Evolutionary conservation across 768 basidiomycete genomes (phyloP).

Genomic region (Serendipita sp.): DNA sequence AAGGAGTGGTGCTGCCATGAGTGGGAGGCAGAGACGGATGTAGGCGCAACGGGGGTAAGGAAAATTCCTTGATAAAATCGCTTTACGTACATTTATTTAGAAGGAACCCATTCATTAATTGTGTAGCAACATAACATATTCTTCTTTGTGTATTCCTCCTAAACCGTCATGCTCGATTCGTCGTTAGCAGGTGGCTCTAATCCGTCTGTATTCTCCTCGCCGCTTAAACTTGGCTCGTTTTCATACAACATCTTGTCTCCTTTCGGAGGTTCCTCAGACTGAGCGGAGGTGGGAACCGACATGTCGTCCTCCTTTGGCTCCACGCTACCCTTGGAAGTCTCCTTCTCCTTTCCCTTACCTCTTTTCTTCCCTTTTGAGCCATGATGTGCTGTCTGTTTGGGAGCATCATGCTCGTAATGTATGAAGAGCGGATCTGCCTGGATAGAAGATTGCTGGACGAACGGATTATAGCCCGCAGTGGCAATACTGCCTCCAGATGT

Average conservation of each 20-base stretch:
- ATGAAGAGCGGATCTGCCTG: background rate
- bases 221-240: background rate
- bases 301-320: background rate
- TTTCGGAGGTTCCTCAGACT: background rate
- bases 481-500: background rate
- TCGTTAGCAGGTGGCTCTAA: background rate
- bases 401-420: conserved; percentile 4
- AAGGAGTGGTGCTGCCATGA: conserved; percentile 20
- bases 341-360: background rate
- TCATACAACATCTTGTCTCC: background rate
- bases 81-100: too few relatives aligned
- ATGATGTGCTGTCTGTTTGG: conserved; percentile 1
- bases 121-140: too few relatives aligned
- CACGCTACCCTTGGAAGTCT: background rate
- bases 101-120: too few relatives aligned
- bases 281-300: background rate
- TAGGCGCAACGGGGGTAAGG: background rate
- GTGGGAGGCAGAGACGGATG: conserved; percentile 21
- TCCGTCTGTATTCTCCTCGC: background rate
- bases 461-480: background rate
- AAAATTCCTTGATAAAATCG: too few relatives aligned
- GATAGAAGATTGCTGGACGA: background rate
- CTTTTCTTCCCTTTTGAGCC: background rate
- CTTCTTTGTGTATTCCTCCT: background rate
- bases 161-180: background rate